These are phyloP conservation scores for Glomus cerebriforme DNA, from an alignment of 192 early-diverging fungal genomes.

Conservation along the genomic window DNA sequence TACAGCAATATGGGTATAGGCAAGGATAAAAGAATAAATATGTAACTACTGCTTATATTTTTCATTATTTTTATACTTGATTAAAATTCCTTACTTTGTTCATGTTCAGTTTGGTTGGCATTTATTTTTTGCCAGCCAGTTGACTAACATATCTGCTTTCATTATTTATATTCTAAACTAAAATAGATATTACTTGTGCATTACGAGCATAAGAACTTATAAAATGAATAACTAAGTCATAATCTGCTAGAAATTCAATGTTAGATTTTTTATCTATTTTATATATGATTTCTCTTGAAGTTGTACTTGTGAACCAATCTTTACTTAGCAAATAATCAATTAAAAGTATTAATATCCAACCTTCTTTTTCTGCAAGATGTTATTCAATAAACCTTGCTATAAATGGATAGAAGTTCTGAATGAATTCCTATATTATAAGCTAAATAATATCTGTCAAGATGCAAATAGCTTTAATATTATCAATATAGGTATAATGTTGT, in stretches of 20 bases:
- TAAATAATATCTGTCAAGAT: not conserved
- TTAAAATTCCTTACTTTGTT: not conserved
- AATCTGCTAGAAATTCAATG: not conserved
- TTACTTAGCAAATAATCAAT: no score
- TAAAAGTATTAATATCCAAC: not conserved
- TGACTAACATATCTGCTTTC: no score
- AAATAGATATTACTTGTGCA: not conserved
- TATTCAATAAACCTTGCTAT: not conserved
- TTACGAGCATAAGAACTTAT: not conserved
- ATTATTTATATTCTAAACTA: no score
- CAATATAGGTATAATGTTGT: not conserved
- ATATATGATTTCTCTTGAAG: not conserved
- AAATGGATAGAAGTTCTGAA: no score
- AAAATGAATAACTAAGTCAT: not conserved
- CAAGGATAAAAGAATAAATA: not conserved
- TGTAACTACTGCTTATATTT: conserved; percentile 1
- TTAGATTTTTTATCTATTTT: not conserved
- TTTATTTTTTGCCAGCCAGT: not conserved
- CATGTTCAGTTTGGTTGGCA: not conserved
- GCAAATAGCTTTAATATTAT: not conserved
- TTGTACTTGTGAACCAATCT: no score
- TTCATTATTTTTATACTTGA: not conserved
- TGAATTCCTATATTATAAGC: no score
- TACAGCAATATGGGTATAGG: conserved; percentile 17
- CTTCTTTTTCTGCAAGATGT: conserved; percentile 9